Conservation (phyloP, 441 rosid genomes). For the Gossypium schwendimanii region DNA sequence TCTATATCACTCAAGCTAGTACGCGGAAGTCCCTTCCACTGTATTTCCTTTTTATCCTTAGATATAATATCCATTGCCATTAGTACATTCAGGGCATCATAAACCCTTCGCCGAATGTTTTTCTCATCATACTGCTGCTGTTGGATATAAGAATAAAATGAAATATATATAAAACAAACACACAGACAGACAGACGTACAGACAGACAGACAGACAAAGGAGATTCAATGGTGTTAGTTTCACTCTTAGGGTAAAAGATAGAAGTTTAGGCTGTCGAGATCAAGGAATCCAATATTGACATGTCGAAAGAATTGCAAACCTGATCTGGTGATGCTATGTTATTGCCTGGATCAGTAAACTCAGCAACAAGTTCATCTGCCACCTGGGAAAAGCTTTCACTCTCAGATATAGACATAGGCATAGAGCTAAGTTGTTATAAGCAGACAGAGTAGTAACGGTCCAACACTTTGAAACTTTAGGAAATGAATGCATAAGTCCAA, state of each 20-base stretch:
- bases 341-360: slow-evolving; percentile 79
- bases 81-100: slow-evolving; percentile 95
- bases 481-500: background rate
- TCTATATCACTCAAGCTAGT: slow-evolving; percentile 89
- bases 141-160: slow-evolving; percentile 5
- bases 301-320: slow-evolving; percentile 33
- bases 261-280: background rate
- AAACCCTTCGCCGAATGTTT: slow-evolving; percentile 93
- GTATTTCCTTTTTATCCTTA: slow-evolving; percentile 97
- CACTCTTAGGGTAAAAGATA: slow-evolving; percentile 1
- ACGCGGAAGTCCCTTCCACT: slow-evolving; percentile 98
- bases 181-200: background rate
- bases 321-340: slow-evolving; percentile 80
- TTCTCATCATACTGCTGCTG: slow-evolving; percentile 99
- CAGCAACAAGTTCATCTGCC: slow-evolving; percentile 98
- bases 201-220: background rate
- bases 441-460: background rate
- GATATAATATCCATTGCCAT: slow-evolving; percentile 99
- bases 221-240: slow-evolving; percentile 2
- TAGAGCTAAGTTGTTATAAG: background rate
- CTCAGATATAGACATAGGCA: slow-evolving; percentile 21
- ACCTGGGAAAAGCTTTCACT: slow-evolving; percentile 53
- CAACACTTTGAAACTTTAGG: background rate
- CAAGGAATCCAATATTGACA: slow-evolving; percentile 10
- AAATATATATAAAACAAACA: too few relatives aligned